These are phyloP conservation scores for Chrysoporthe puriensis DNA, from an alignment of 2,329 filamentous ascomycete genomes.

Conservation along the genomic window DNA sequence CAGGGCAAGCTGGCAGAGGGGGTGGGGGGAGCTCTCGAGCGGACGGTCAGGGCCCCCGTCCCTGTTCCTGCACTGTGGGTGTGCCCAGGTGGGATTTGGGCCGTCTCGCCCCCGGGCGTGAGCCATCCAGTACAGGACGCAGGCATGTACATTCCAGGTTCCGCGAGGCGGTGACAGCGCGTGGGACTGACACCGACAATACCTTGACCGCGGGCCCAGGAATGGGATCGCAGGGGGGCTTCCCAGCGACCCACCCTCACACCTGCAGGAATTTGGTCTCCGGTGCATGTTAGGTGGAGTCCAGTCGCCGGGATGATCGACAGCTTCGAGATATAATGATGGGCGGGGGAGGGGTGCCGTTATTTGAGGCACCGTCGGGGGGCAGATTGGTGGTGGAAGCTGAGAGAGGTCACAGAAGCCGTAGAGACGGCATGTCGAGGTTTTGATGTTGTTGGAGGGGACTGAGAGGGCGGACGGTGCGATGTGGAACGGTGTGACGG, in stretches of 20 bases:
- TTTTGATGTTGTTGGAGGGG: not conserved
- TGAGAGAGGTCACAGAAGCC: not conserved
- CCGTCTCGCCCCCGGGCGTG: not conserved
- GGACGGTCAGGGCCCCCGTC: conserved; percentile 3
- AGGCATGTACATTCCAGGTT: not conserved
- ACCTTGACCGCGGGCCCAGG: not conserved
- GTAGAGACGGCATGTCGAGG: not conserved
- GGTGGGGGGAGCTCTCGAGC: conserved; percentile 8
- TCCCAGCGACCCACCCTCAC: not conserved
- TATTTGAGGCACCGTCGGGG: not conserved
- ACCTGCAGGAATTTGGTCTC: not conserved
- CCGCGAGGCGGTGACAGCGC: not conserved
- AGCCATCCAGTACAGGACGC: not conserved
- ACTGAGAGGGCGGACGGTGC: not conserved
- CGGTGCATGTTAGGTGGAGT: conserved; percentile 6
- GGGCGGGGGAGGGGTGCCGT: not conserved
- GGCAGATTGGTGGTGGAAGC: not conserved
- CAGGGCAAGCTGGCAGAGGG: conserved; percentile 16
- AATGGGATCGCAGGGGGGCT: not conserved
- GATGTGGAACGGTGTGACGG: not conserved
- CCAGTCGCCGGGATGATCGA: not conserved
- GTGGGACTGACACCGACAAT: not conserved
- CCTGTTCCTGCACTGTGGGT: conserved; percentile 15
- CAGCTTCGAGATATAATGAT: not conserved
- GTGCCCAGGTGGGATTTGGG: conserved; percentile 3